Percentiles rank a stretch among this genome's conserved stretches.
These are phyloP conservation scores for Colletotrichum echinochloae DNA, from an alignment of 2,329 filamentous ascomycete species.

Conservation along the genomic window DNA sequence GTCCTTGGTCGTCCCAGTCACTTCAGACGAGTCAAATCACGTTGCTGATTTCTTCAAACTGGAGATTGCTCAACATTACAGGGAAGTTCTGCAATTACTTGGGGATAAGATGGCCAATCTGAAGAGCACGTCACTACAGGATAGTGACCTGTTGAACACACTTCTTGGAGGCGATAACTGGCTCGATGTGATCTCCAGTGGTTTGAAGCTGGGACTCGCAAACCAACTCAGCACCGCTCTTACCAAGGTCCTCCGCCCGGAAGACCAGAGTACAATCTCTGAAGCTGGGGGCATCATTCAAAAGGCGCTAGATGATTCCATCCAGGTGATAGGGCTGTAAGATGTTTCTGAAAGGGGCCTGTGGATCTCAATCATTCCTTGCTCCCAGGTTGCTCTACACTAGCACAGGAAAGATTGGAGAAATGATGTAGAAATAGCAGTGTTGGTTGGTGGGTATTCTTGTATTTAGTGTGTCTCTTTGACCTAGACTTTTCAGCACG, in stretches of 20 bases:
- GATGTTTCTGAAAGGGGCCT: background rate
- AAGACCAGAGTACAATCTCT: background rate
- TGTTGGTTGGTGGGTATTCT: too few species aligned
- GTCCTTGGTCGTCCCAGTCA: background rate
- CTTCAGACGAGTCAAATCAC: background rate
- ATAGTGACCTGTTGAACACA: too few species aligned
- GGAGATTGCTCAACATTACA: background rate
- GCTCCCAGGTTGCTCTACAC: accelerated
- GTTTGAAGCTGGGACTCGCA: background rate
- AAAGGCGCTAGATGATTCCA: background rate
- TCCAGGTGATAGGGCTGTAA: background rate
- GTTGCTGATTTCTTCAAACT: background rate
- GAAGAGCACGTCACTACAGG: background rate
- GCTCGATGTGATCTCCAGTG: background rate
- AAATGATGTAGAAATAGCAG: background rate
- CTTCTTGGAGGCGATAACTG: background rate
- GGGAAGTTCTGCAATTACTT: background rate
- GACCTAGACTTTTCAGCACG: too few species aligned
- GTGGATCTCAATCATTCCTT: background rate
- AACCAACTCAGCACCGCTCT: background rate
- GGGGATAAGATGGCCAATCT: background rate
- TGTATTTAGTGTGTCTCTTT: too few species aligned
- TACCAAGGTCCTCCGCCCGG: background rate
- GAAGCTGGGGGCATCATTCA: background rate
- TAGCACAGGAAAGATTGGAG: background rate